Evolutionary conservation across 805 yeast species (phyloP), one percentile per base, ranked within the genome.

Genomic region (Danielia oregonensis): DNA sequence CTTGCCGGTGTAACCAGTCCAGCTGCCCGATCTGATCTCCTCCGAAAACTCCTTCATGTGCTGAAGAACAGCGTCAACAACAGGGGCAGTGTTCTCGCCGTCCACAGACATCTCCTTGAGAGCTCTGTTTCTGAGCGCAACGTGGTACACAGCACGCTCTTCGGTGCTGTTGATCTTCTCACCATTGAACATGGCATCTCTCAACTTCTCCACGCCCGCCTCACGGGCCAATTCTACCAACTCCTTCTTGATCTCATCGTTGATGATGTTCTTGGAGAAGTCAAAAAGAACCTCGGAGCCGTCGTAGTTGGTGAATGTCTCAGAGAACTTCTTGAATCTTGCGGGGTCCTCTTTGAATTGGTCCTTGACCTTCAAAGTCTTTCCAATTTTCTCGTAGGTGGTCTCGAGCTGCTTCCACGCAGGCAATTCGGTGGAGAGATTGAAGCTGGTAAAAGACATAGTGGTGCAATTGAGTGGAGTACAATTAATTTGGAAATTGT

Each of bases 1-100:
- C 76, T 88, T 87, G 51, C 97, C 97, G 50, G 97, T 82, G 77
- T 85, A 91, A 61, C 98, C 98, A 54, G 78, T 88, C 97, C 97
- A 91, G 48, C 70, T 75, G 55, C 98, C 98, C 30, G 93, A 81
- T 67, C 98, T 82, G 43, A 93, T 85, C 45, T 74, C 70, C 45
- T 86, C 86, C 38, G 95, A 80, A 73, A 93, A 93, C 64, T 89
- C 95, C 72, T 86, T 86, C 94, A 93, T 89, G 76, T 93, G 99
- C 55, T 80, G 78, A 61, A 94, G 78, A 29, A 93, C 98, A 23
- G 78, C 70, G 59, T 88, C 86, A 43, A 93, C 97, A 65, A 87
- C 96, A 33, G 88, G 86, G 22, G 94, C 80, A 42, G 93, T 96
- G 57, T 91, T 82, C 48, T 66, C 66, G 50, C 95, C 96, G 58